Conservation (phyloP, 345 rosid genomes). For the Eucalyptus regnans region DNA sequence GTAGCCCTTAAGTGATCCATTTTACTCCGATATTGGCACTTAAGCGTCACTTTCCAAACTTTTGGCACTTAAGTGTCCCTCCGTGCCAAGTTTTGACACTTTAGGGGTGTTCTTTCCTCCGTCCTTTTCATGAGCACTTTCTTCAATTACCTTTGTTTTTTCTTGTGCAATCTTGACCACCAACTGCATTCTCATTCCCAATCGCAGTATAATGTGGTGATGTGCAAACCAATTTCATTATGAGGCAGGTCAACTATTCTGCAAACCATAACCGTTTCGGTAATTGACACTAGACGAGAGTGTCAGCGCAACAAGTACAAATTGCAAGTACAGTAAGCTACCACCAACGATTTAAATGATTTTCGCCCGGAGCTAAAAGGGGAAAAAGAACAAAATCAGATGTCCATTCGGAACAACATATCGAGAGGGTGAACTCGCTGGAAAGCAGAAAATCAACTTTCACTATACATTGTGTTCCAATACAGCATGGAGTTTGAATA, state of each 20-base stretch:
- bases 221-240: background rate
- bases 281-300: background rate
- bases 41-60: too few relatives aligned
- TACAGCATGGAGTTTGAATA: background rate
- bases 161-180: background rate
- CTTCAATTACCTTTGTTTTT: background rate
- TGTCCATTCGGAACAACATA: background rate
- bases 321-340: background rate
- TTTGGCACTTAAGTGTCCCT: too few relatives aligned
- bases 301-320: background rate
- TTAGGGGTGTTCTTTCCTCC: too few relatives aligned
- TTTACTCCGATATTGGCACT: too few relatives aligned
- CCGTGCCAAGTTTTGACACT: too few relatives aligned
- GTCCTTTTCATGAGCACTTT: background rate
- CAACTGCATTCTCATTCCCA: background rate
- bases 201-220: background rate
- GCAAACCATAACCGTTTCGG: background rate
- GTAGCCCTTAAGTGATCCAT: too few relatives aligned
- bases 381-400: background rate
- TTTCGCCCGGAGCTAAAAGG: background rate
- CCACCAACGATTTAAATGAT: background rate
- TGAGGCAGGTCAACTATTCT: background rate
- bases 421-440: background rate
- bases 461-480: background rate
- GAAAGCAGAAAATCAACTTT: background rate